Conservation (phyloP, 1,139 yeast species). For the Pichia sp. region DNA sequence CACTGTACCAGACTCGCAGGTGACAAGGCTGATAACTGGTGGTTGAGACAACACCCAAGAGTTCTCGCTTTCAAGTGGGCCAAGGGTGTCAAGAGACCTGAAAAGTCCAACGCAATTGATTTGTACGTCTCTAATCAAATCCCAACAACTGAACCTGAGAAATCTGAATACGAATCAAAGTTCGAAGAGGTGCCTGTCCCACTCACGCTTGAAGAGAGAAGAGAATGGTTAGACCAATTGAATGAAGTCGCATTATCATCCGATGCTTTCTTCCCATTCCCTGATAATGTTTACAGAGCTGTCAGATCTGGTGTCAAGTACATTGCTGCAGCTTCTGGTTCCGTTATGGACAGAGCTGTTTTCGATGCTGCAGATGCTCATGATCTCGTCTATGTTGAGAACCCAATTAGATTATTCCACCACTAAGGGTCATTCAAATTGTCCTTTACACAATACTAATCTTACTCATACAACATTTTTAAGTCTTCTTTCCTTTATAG, state of each 20-base stretch:
- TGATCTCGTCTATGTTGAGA: conserved; percentile 84
- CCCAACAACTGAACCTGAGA: conserved; percentile 89
- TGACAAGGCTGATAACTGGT: conserved; percentile 99
- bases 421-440: no score
- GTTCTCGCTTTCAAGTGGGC: conserved; percentile 95
- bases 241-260: conserved; percentile 86
- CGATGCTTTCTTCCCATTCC: conserved; percentile 99
- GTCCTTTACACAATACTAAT: no score
- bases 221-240: conserved; percentile 77
- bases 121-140: conserved; percentile 85
- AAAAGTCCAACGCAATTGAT: conserved; percentile 96
- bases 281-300: conserved; percentile 97
- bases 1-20: conserved; percentile 99
- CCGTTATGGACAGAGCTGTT: conserved; percentile 96
- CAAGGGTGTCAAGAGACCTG: conserved; percentile 97
- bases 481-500: no score
- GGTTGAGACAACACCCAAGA: conserved; percentile 97
- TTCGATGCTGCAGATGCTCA: conserved; percentile 90
- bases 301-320: conserved; percentile 92
- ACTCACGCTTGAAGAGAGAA: conserved; percentile 73
- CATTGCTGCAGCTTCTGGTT: conserved; percentile 95
- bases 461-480: no score
- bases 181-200: conserved; percentile 80
- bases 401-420: conserved; percentile 96
- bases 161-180: conserved; percentile 84